Evolutionary conservation across 148 eudicot species (phyloP).

Genomic region (Rhododendron griersonianum): DNA sequence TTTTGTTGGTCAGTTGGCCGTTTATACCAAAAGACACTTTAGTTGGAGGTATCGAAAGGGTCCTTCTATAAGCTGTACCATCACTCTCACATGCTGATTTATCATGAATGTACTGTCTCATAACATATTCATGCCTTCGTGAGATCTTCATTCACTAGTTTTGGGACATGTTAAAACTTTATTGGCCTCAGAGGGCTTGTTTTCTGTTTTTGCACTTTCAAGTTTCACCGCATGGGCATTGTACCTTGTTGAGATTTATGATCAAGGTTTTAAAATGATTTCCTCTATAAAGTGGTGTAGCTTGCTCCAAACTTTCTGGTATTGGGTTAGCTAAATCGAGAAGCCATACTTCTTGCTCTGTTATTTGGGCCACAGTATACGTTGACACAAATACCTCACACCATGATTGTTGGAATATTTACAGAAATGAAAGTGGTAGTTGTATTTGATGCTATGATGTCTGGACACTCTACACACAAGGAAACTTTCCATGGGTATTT

Average conservation of each 20-base stretch:
- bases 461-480: slow-evolving; percentile 82
- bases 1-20: background rate
- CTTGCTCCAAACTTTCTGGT: slow-evolving; percentile 7
- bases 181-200: background rate
- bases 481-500: slow-evolving; percentile 83
- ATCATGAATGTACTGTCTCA: background rate
- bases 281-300: background rate
- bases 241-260: background rate
- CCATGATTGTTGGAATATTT: slow-evolving; percentile 22
- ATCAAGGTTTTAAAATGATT: background rate
- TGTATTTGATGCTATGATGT: slow-evolving; percentile 97
- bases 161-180: background rate
- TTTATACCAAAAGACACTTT: background rate
- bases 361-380: background rate
- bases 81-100: background rate
- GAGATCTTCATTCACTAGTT: background rate
- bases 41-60: background rate
- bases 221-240: background rate
- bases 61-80: background rate
- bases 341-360: background rate
- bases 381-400: slow-evolving; percentile 13
- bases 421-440: slow-evolving; percentile 94
- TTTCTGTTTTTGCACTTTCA: background rate
- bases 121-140: background rate
- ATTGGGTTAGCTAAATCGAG: background rate